Base-by-base conservation (phyloP, 1,284 basidiomycete genomes). In the Boletus calvinii region DNA sequence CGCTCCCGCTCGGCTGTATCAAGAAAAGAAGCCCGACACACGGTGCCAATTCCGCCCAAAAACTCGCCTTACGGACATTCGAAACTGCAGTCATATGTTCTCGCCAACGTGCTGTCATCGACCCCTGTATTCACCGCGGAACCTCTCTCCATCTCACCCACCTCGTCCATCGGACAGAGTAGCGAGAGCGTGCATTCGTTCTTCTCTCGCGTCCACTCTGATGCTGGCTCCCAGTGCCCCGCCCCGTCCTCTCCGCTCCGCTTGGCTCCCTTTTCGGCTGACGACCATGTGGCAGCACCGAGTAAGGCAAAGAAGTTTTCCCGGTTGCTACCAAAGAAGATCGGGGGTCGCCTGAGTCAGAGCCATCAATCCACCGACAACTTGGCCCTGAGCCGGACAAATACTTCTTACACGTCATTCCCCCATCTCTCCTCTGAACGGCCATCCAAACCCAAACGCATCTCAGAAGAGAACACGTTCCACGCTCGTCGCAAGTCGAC, bases 401-500 rank as follows among this genome's bases (percentile, higher is more conserved):
- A 63, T 52, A n/a, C 57, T 38, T 71, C 65, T 42, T 53, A 58
- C 51, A 57, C 64, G 31, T 70, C 59, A 52, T 68, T 69, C 39
- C 65, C 61, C 31, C 63, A 47, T 46, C 58, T 43, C 29, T 43
- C 61, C 24, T 32, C 43, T 10, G 69, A 67, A 46, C 66, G 66
- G 13, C 29, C 64, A 34, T 47, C 59, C 40, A 69, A 59, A 32
- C 43, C 57, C 39, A 71, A 61, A 44, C 61, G 53, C 49, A n/a
- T 57, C 38, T 62, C 62, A 36, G 66, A 69, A 48, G 64, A 65
- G 57, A 69, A 70, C 54, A 71, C 65, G 0, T 68, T 68, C 34
- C 69, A 71, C 52, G 59, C 66, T 10, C 66, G 69, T 49, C 68
- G 69, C 52, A 68, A 68, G 62, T 68, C 66, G 51, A 57, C 65